Evolutionary conservation across 2,329 filamentous ascomycete species (phyloP).

Genomic region (Fusarium bactridioides): DNA sequence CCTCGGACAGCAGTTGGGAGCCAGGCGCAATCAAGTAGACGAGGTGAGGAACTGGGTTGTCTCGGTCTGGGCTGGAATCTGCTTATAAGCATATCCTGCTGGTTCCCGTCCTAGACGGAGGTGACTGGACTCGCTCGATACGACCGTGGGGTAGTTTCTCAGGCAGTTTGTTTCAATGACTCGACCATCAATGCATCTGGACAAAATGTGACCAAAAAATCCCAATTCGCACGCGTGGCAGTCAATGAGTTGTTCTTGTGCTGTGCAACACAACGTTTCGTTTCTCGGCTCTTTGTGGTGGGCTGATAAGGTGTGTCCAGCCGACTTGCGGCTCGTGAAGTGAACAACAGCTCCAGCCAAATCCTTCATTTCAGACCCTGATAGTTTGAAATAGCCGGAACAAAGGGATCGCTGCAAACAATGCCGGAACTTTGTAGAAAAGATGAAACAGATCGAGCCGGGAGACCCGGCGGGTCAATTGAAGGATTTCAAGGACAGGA

Average conservation of each 20-base stretch:
- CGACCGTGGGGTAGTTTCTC: conserved; percentile 8
- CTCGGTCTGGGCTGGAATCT: neutral
- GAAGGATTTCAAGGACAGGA: neutral
- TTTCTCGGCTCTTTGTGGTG: conserved; percentile 15
- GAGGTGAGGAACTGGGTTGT: neutral
- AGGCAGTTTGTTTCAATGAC: conserved; percentile 12
- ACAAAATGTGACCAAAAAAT: conserved; percentile 5
- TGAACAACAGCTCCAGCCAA: conserved; percentile 14
- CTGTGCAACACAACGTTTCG: conserved; percentile 30
- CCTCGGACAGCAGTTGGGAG: neutral
- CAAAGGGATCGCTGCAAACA: neutral
- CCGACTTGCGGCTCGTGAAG: conserved; percentile 15
- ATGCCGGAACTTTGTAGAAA: neutral
- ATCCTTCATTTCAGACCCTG: conserved; percentile 6
- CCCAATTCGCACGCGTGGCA: conserved; percentile 31
- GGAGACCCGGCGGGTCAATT: conserved; percentile 9
- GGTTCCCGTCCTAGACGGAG: neutral
- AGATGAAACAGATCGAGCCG: neutral
- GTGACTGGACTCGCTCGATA: neutral
- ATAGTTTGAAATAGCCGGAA: conserved; percentile 10
- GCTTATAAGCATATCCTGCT: conserved; percentile 1
- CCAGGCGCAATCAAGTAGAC: neutral
- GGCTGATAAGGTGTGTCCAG: conserved; percentile 16
- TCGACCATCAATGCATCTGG: neutral
- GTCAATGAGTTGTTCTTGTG: conserved; percentile 35